Base-by-base conservation (phyloP, 225 moss, liverwort and hornwort species). In the Antitrichia curtipendula region DNA sequence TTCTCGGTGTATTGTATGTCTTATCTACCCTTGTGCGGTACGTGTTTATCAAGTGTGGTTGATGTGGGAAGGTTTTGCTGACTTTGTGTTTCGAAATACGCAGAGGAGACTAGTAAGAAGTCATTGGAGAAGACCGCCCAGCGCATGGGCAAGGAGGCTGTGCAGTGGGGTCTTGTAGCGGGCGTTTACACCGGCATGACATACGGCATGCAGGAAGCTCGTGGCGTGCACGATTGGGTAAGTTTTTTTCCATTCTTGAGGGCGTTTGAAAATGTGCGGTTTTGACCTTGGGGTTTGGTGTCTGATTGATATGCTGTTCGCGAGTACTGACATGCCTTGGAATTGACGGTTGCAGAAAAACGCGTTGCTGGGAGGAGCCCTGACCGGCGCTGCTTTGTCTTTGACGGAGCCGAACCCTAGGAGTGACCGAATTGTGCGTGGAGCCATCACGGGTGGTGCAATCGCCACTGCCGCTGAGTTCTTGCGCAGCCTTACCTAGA, bases 91-190 rank as follows among this genome's bases (percentile, higher is more conserved):
- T 15, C 11, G 40, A 25, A 52, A 29, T 45, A 28, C 74, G 58
- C 91, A 90, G 98, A 97, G 82, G 96, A 98, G 86, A 95, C 97
- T 0, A 96, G 88, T 75, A 94, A 95, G 90, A 96, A 97, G 82
- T 93, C 98, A 2, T 36, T 98, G 76, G 98, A 98, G 91, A 91
- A 93, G 27, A 95, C 95, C 8, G 95, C 80, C 1, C 95, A 96
- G 65, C 95, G 97, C 84, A 90, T 98, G 84, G 94, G 96, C 16
- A 96, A 97, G 92, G 98, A 98, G n/a, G 95, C 96, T 15, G 88
- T 97, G 78, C 97, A 98, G 94, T 98, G 98, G 98, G 98, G 94
- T 28, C 91, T 98, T 17, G 98, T 97, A 1, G 97, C 97, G 18
- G 98, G 97, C 49, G 96, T 98, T 1, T 98, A 98, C 83, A 94